Conservation (phyloP, 2,329 filamentous ascomycete genomes). For the Paracoccidioides lutzii region DNA sequence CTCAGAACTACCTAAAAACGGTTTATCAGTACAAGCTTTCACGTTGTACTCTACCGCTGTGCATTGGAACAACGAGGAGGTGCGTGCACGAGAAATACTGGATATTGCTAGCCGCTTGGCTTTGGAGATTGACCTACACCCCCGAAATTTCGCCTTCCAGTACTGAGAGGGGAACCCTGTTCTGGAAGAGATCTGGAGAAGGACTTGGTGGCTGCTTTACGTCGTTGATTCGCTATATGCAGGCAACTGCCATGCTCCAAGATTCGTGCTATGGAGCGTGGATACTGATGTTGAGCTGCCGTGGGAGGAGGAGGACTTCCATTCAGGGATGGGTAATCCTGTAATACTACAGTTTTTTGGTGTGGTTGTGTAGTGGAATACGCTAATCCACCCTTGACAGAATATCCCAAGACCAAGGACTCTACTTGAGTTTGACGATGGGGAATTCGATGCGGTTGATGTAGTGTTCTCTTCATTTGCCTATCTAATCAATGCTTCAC, state of each 20-base stretch:
- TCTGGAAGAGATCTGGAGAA: conserved; percentile 34
- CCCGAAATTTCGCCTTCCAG: conserved; percentile 21
- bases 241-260: conserved; percentile 35
- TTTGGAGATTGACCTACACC: conserved; percentile 16
- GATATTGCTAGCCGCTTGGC: conserved; percentile 5
- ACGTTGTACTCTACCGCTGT: conserved; percentile 17
- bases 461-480: conserved; percentile 23
- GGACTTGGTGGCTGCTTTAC: conserved; percentile 37
- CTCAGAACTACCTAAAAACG: conserved; percentile 2
- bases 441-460: conserved; percentile 19
- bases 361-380: not conserved
- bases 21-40: conserved; percentile 15
- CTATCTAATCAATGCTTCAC: conserved; percentile 21
- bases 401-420: conserved; percentile 19
- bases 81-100: conserved; percentile 4
- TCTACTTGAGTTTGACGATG: conserved; percentile 21
- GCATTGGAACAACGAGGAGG: conserved; percentile 8
- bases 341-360: not conserved
- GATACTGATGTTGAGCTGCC: conserved; percentile 19
- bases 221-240: conserved; percentile 67
- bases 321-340: conserved; percentile 16
- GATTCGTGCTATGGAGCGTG: conserved; percentile 12
- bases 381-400: conserved; percentile 10
- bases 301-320: conserved; percentile 21
- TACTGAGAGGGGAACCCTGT: conserved; percentile 41